phyloP scores from a whole-genome alignment of 2,329 filamentous ascomycete genomes.

The Fusarium sp. region DNA sequence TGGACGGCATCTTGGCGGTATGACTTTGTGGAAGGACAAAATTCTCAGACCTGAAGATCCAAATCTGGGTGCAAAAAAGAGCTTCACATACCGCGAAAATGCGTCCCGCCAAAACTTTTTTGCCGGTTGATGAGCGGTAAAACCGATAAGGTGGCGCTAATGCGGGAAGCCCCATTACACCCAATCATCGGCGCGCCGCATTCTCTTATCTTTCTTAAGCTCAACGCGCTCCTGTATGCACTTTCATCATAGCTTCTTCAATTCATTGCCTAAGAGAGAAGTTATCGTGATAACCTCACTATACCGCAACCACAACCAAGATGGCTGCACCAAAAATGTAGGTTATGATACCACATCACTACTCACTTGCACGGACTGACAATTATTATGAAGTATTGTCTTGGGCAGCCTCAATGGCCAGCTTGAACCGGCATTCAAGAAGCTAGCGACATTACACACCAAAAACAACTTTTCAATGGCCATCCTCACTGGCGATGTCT shows the following conservation, averaged over 20 bases:
- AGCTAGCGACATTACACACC: slow-evolving; percentile 79
- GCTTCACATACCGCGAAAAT: slow-evolving; percentile 33
- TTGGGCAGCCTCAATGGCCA: slow-evolving; percentile 85
- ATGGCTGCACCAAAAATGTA: slow-evolving; percentile 63
- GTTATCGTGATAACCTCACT: slow-evolving; percentile 5
- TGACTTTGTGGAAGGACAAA: slow-evolving; percentile 39
- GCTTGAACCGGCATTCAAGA: slow-evolving; percentile 78
- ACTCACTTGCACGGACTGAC: slow-evolving; percentile 6
- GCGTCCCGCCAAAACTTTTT: slow-evolving; percentile 48
- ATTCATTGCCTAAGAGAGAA: neutral
- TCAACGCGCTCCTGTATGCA: slow-evolving; percentile 15
- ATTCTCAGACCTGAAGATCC: slow-evolving; percentile 23
- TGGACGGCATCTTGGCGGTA: slow-evolving; percentile 65
- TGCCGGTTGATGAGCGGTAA: slow-evolving; percentile 46
- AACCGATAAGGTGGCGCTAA: slow-evolving; percentile 48
- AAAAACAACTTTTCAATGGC: slow-evolving; percentile 92
- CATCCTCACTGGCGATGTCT: slow-evolving; percentile 85
- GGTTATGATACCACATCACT: slow-evolving; percentile 17
- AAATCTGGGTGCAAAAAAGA: slow-evolving; percentile 35
- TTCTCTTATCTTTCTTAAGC: slow-evolving; percentile 43
- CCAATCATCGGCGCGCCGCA: slow-evolving; percentile 50
- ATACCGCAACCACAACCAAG: slow-evolving; percentile 13
- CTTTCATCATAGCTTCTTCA: slow-evolving; percentile 37
- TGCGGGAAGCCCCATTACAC: neutral
- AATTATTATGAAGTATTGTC: slow-evolving; percentile 68